These are phyloP conservation scores for Microsporum canis DNA, from an alignment of 2,329 filamentous ascomycete genomes.

Conservation along the genomic window DNA sequence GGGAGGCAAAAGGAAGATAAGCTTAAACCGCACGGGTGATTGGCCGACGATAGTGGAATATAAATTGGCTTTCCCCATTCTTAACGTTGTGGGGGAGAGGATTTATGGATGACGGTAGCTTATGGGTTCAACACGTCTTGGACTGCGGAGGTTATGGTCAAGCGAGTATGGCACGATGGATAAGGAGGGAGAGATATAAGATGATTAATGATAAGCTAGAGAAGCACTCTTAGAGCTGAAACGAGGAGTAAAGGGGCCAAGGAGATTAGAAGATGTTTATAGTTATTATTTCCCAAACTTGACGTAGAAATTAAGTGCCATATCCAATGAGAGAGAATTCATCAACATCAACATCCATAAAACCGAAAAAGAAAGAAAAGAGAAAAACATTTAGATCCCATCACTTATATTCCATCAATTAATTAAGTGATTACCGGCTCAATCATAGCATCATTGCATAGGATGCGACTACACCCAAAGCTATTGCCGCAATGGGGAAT, in stretches of 20 bases:
- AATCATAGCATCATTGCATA: constrained; percentile 1
- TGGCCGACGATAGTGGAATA: not conserved
- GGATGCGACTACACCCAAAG: not conserved
- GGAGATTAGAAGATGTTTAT: not conserved
- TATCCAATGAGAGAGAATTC: not conserved
- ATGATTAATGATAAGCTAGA: not conserved
- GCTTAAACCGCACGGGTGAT: not conserved
- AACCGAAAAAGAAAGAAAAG: not conserved
- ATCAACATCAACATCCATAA: not conserved
- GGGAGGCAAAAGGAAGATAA: not conserved
- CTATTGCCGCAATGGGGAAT: not conserved
- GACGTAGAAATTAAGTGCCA: not conserved
- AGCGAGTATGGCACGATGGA: not conserved
- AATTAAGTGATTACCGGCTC: not conserved
- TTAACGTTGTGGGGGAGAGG: not conserved
- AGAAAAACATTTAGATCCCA: not conserved
- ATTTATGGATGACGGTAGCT: not conserved
- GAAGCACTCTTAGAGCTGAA: not conserved
- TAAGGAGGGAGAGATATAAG: not conserved
- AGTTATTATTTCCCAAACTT: not conserved
- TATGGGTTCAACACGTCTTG: not conserved
- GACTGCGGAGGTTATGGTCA: not conserved
- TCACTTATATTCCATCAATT: not conserved
- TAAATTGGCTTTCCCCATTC: not conserved
- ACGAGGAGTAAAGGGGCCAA: not conserved